Percentiles rank a stretch among this genome's conserved stretches.
Conservation (phyloP, 2,329 filamentous ascomycete species). For the Diaporthe eres region DNA sequence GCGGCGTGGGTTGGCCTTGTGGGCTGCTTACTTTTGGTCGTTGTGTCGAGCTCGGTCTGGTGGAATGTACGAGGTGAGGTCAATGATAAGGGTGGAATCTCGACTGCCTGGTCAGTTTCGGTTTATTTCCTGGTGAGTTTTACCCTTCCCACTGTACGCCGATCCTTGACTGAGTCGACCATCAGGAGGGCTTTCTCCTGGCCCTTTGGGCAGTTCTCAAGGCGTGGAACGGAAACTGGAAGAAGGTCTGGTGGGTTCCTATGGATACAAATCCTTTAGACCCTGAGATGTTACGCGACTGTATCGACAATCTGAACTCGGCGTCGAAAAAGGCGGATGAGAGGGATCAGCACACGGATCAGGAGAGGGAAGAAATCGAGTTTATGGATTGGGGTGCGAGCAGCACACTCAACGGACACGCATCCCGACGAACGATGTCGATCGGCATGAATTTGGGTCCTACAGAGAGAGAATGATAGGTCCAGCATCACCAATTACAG, state of each 20-base stretch:
- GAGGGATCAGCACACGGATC: too few species aligned
- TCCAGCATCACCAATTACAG: too few species aligned
- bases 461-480: too few species aligned
- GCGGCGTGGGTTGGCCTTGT: slow-evolving; percentile 30
- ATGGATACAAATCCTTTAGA: slow-evolving; percentile 14
- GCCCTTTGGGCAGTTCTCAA: slow-evolving; percentile 5
- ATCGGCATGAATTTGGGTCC: too few species aligned
- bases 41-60: slow-evolving; percentile 36
- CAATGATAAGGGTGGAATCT: neutral
- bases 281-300: slow-evolving; percentile 16
- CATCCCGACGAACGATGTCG: too few species aligned
- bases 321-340: slow-evolving; percentile 20
- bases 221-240: slow-evolving; percentile 27
- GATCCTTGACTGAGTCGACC: neutral
- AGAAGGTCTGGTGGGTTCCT: slow-evolving; percentile 17
- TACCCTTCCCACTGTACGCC: too few species aligned
- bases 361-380: too few species aligned
- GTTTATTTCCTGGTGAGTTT: slow-evolving; percentile 32
- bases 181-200: slow-evolving; percentile 14
- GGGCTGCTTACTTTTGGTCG: slow-evolving; percentile 31
- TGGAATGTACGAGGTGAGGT: neutral
- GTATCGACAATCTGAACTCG: neutral
- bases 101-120: slow-evolving; percentile 20
- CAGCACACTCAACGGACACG: too few species aligned
- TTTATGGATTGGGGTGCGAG: too few species aligned